Conservation (phyloP, 345 rosid species). For the Kernera saxatilis region DNA sequence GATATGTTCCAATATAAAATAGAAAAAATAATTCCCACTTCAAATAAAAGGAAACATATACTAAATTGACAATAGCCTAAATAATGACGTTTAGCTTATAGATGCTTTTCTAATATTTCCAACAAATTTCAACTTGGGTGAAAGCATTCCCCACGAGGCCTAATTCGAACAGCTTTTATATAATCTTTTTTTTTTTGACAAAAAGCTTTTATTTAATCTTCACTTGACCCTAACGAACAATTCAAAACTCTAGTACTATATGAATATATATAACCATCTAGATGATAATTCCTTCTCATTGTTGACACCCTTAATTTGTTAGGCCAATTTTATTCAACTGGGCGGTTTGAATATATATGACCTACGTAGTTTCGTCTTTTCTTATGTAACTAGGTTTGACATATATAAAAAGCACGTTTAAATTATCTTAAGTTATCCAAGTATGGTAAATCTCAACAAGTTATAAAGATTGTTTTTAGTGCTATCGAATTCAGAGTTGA, state of each 20-base stretch:
- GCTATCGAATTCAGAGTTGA: background rate
- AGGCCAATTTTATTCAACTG: conserved; percentile 19
- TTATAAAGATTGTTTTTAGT: background rate
- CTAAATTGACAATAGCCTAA: background rate
- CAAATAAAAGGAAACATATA: background rate
- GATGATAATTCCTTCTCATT: background rate
- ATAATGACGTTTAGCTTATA: background rate
- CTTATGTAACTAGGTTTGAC: background rate
- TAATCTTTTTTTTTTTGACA: too few relatives aligned
- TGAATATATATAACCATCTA: conserved; percentile 8
- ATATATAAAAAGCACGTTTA: background rate
- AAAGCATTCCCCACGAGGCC: conserved; percentile 25
- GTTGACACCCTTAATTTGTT: background rate
- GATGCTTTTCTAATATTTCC: background rate
- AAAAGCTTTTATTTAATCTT: background rate
- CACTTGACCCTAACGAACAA: conserved; percentile 6
- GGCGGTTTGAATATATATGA: conserved; percentile 20
- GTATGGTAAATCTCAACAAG: background rate
- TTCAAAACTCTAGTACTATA: background rate
- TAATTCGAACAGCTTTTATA: conserved; percentile 12
- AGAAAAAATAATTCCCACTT: background rate
- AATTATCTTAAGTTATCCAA: background rate
- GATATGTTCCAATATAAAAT: background rate
- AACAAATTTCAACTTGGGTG: background rate
- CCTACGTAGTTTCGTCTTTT: background rate